Base-by-base conservation (phyloP, 805 yeast species). In the Yarrowia sp. region DNA sequence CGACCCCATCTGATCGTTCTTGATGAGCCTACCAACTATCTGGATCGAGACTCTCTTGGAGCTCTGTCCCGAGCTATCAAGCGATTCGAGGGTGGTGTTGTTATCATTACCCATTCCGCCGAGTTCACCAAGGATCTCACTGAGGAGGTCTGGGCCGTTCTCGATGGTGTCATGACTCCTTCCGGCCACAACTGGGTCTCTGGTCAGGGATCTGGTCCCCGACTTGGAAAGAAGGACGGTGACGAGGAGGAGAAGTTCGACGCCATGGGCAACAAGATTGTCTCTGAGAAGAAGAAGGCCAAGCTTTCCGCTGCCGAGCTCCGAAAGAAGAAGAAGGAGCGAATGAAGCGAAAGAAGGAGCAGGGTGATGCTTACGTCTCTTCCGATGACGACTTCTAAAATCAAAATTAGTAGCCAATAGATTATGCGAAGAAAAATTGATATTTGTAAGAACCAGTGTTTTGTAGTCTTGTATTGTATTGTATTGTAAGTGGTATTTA, bases 281-380 rank as follows among this genome's bases (percentile, higher is more conserved):
- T 92, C 79, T 84, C 90, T 81, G 91, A 86, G 82, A 91, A 92
- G 90, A 95, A 95, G 96, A 93, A 90, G 89, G 86, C 87, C 83
- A 95, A 95, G 91, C 87, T 95, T 80, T 91, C 98, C 75, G 92
- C 98, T 81, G 98, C 99, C 74, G 99, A 95, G 84, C 86, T 94
- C 82, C 92, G 99, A 89, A 95, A 95, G 97, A 95, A 95, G 97
- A 95, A 95, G 98, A 95, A 95, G 97, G 99, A 95, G 86, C 92
- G 99, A 89, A 93, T 95, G 98, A 92, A 90, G 90, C 95, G 94
- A 96, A 95, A 94, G 98, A 95, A 95, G 96, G 97, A 90, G 83
- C 83, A 93, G 81, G 98, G 98, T 87, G 99, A 95, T 81, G 98
- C 95, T 83, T 96, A 95, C 82, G 98, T 92, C 76, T 94, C 98